These are phyloP conservation scores for Penicillium cosmopolitanum DNA, from an alignment of 495 filamentous ascomycete species.

Conservation along the genomic window DNA sequence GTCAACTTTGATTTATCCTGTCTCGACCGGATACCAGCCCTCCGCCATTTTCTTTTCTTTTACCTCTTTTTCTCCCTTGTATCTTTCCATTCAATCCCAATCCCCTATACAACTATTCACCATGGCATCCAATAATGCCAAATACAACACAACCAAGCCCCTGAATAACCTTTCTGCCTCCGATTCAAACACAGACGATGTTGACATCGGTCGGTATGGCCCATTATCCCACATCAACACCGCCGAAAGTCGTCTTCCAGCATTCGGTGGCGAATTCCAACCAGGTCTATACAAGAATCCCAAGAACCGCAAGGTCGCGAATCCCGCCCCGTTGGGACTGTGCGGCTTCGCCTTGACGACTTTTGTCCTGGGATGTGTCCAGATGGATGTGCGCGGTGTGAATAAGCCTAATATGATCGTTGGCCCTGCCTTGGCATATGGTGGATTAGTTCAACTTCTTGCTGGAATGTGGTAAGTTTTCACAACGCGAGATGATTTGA, in stretches of 20 bases:
- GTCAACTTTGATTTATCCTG: too few relatives aligned
- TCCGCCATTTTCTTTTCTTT: background rate
- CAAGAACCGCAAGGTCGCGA: slow-evolving; percentile 72
- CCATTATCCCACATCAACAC: slow-evolving; percentile 68
- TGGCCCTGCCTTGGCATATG: slow-evolving; percentile 67
- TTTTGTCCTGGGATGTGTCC: slow-evolving; percentile 78
- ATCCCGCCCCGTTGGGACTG: slow-evolving; percentile 78
- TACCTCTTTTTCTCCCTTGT: background rate
- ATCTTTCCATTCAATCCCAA: background rate
- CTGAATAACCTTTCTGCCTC: background rate
- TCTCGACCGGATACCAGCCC: too few relatives aligned
- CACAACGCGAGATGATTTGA: too few relatives aligned
- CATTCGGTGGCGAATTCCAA: slow-evolving; percentile 90
- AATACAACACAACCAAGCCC: background rate
- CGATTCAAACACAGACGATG: background rate
- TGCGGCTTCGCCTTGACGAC: slow-evolving; percentile 84
- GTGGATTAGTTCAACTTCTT: slow-evolving; percentile 79
- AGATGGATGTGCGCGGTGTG: slow-evolving; percentile 62
- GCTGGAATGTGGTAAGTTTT: slow-evolving; percentile 6
- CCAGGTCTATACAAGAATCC: slow-evolving; percentile 68
- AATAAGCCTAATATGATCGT: slow-evolving; percentile 62
- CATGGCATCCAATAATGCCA: slow-evolving; percentile 1
- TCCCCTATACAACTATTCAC: background rate
- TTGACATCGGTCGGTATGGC: slow-evolving; percentile 34
- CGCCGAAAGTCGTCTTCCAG: slow-evolving; percentile 63